These are phyloP conservation scores for Linum tenue DNA, from an alignment of 345 rosid species.

Conservation along the genomic window DNA sequence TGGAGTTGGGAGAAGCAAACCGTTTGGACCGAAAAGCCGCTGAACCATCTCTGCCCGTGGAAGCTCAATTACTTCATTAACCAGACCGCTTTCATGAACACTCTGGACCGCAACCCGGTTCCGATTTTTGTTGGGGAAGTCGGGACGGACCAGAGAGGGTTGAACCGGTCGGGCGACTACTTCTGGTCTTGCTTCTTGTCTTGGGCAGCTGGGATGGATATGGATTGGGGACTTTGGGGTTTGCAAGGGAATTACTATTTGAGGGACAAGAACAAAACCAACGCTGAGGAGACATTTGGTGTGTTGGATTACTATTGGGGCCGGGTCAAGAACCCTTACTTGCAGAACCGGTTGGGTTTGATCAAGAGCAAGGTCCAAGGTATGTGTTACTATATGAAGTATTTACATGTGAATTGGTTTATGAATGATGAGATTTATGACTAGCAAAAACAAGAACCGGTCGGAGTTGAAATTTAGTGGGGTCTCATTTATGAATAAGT, in stretches of 20 bases:
- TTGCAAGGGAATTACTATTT: slow-evolving; percentile 17
- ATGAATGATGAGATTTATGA: too few relatives aligned
- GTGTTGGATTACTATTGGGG: slow-evolving; percentile 9
- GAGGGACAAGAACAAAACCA: not conserved
- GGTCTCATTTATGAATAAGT: too few relatives aligned
- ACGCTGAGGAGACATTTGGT: slow-evolving; percentile 4
- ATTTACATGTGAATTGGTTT: too few relatives aligned
- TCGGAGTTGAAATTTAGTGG: too few relatives aligned
- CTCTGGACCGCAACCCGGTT: slow-evolving; percentile 2
- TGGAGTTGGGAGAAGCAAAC: not conserved
- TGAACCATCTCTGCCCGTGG: slow-evolving; percentile 7
- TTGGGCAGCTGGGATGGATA: slow-evolving; percentile 3
- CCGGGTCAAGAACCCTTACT: not conserved
- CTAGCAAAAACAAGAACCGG: too few relatives aligned
- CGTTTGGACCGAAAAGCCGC: not conserved
- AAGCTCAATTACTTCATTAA: not conserved
- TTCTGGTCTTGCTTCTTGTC: slow-evolving; percentile 8
- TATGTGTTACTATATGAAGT: not conserved
- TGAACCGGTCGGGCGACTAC: not conserved
- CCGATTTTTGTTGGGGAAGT: slow-evolving; percentile 17
- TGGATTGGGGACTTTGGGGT: slow-evolving; percentile 17
- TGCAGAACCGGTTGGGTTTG: slow-evolving; percentile 1
- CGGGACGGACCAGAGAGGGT: slow-evolving; percentile 7
- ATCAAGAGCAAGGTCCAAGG: slow-evolving; percentile 8
- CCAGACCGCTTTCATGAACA: slow-evolving; percentile 5